Conservation (phyloP, 306 rosid genomes). For the Prunus persica region Prunus_persica_NCBIv2 NC_034009.1:38892501-38893000, state of each 20-base stretch:
- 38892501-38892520: neutral
- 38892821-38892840: neutral
- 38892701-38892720: neutral
- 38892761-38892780: no score
- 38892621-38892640: neutral
- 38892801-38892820: neutral
- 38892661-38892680: neutral
- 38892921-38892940: neutral
- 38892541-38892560: no score
- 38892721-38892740: neutral
- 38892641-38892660: neutral
- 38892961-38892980: neutral
- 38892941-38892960: slow-evolving; percentile 19
- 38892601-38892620: neutral
- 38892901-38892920: neutral
- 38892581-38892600: neutral
- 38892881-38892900: neutral
- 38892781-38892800: slow-evolving; percentile 2
- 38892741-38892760: neutral
- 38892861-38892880: neutral
- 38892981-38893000: neutral
- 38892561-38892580: neutral
- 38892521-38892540: neutral
- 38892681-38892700: neutral
- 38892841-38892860: neutral